These are phyloP conservation scores for Phialemonium atrogriseum DNA, from an alignment of 2,329 filamentous ascomycete species.

Conservation along the genomic window DNA sequence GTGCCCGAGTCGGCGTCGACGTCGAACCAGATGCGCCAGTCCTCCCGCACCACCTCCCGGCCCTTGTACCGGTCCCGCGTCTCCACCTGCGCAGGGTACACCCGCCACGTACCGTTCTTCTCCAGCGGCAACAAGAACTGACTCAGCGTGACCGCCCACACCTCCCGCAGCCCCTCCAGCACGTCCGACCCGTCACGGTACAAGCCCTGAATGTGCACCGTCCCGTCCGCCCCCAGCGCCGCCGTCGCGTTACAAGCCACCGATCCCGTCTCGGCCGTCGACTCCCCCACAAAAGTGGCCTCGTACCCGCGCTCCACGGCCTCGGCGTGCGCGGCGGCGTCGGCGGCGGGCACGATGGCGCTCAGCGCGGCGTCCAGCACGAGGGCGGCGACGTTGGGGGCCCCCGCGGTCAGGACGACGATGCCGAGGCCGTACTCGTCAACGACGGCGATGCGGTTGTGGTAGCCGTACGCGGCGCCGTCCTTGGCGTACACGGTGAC, in stretches of 20 bases:
- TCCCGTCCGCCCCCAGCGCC: conserved; percentile 6
- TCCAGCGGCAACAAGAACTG: conserved; percentile 6
- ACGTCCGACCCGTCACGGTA: conserved; percentile 9
- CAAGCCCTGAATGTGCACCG: conserved; percentile 4
- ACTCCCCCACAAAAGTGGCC: conserved; percentile 5
- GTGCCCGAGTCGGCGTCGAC: conserved; percentile 4
- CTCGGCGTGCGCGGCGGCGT: conserved; percentile 9
- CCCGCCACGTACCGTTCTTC: conserved; percentile 2
- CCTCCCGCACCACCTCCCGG: conserved; percentile 9
- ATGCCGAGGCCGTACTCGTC: conserved; percentile 15
- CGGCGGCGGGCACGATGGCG: conserved; percentile 10
- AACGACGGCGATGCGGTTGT: conserved; percentile 9
- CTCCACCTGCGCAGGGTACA: conserved; percentile 10
- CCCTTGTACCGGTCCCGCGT: conserved; percentile 1
- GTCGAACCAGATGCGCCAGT: conserved; percentile 12
- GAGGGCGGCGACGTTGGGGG: conserved; percentile 6
- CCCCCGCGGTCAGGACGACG: conserved; percentile 13
- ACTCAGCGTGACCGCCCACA: conserved; percentile 8
- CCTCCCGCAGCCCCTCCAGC: conserved; percentile 6
- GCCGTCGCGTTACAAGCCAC: conserved; percentile 5
- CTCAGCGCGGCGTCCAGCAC: conserved; percentile 9
- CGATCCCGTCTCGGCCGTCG: conserved; percentile 2
- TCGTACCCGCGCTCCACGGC: conserved; percentile 6
- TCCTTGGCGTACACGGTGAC: conserved; percentile 12
- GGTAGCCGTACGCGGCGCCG: conserved; percentile 14